Base-by-base conservation (phyloP, 129 eudicot genomes). In the Oenanthe sinensis region DNA sequence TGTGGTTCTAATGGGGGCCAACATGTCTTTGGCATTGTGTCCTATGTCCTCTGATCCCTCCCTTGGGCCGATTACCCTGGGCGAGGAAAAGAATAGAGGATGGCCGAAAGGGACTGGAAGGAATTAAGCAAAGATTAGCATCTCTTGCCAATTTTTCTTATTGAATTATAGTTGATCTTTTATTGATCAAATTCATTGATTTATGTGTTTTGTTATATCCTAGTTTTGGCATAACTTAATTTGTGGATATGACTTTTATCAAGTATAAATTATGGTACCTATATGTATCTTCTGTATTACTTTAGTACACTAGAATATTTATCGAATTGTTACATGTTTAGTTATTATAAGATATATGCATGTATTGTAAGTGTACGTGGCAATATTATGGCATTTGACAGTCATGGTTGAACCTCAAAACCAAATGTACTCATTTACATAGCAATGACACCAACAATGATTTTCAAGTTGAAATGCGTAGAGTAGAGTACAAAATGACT, bases 21-120 rank as follows among this genome's bases (percentile, higher is more conserved):
- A 82, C 33, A 81, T 88, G 89, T 78, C 88, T 8, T 82, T 88
- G 26, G 91, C 81, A 43, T 77, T 92, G 81, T 83, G 87, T 12
- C 88, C 91, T 0, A 65, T 82, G 82, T 81, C 91, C 2, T 73
- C 88, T 24, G 76, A 75, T 36, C 84, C 83, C 22, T 82, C 92
- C 30, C 80, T 89, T 30, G 92, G 82, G 30, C 80, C 75, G 43
- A 75, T 43, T 63, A 80, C 91, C 0, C 88, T 89, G 8, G 87
- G 68, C n/a, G n/a, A n/a, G n/a, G n/a, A n/a, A n/a, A n/a, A n/a
- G n/a, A n/a, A n/a, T n/a, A 83, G 92, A 36, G 98, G 98, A 17
- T 75, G 98, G 82, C 98, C 98, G 43, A 93, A 81, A 71, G 98
- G 98, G 55, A 90, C 82, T 83, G 98, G 98, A 65, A 85, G 96